Percentiles rank a stretch among this genome's conserved stretches.
Evolutionary conservation across 495 filamentous ascomycete species (phyloP).

Genomic region (Penicillium daleae): DNA sequence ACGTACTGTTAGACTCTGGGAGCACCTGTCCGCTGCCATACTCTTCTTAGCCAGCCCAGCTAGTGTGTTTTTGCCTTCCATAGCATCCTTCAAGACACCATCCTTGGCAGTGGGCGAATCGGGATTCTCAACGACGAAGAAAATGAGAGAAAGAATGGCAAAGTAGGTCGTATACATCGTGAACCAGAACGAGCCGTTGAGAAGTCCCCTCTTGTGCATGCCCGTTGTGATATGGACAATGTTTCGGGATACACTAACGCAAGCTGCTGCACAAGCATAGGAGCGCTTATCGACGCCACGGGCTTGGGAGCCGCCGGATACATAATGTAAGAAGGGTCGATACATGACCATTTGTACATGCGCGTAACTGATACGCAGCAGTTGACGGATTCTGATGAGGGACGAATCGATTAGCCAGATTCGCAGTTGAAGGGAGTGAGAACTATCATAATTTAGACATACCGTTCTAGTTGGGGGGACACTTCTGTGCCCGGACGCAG

Average conservation of each 20-base stretch:
- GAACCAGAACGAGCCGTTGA: constrained; percentile 96
- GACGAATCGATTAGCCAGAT: constrained; percentile 3
- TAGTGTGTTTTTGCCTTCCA: constrained; percentile 81
- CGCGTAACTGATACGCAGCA: constrained; percentile 83
- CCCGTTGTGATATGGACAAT: constrained; percentile 90
- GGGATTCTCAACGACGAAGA: constrained; percentile 89
- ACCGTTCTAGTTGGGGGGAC: constrained; percentile 75
- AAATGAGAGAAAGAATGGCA: constrained; percentile 85
- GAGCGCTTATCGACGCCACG: constrained; percentile 81
- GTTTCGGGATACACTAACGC: constrained; percentile 88
- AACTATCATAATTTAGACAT: constrained; percentile 30
- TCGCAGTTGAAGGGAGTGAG: neutral
- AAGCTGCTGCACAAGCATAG: constrained; percentile 91
- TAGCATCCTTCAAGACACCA: constrained; percentile 81
- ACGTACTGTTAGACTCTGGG: constrained; percentile 70
- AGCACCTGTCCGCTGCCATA: constrained; percentile 85
- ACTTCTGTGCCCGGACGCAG: constrained; percentile 78
- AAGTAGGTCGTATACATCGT: constrained; percentile 97
- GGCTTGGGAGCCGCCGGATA: constrained; percentile 68
- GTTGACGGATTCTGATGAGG: constrained; percentile 71
- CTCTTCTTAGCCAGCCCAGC: constrained; percentile 77
- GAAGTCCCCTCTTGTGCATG: constrained; percentile 80
- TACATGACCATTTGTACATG: constrained; percentile 97
- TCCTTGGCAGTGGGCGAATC: constrained; percentile 71
- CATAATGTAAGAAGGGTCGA: constrained; percentile 92